A percentile compares a stretch with the other conserved stretches of the same genome.
phyloP scores from a whole-genome alignment of 164 flowering plant genomes.

The Liriodendron chinense region DNA sequence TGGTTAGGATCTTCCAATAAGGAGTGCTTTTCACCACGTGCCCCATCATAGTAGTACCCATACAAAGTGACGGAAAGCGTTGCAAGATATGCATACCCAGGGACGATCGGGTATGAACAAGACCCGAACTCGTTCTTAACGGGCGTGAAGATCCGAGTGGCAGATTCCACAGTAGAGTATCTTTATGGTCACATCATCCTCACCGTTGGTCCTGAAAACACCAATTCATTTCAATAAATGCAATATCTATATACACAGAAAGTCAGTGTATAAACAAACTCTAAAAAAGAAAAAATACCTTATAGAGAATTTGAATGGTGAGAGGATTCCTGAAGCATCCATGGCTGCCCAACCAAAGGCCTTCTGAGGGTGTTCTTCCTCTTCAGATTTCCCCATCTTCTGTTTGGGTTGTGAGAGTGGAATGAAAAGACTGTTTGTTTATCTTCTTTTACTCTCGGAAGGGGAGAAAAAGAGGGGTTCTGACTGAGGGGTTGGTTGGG shows the following conservation, averaged over 20 bases:
- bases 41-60: too few species aligned
- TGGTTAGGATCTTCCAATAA: background rate
- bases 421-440: too few species aligned
- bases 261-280: background rate
- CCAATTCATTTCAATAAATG: background rate
- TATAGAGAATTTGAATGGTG: conserved; percentile 17
- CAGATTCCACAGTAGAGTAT: conserved; percentile 76
- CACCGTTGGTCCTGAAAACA: conserved; percentile 53
- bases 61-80: too few species aligned
- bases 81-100: too few species aligned
- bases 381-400: conserved; percentile 7
- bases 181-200: conserved; percentile 59
- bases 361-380: conserved; percentile 12
- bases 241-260: too few species aligned
- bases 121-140: too few species aligned
- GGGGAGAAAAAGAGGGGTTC: too few species aligned
- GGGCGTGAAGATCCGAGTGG: conserved; percentile 66
- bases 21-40: too few species aligned
- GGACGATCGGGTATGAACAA: too few species aligned
- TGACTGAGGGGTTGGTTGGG: too few species aligned
- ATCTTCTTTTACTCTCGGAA: too few species aligned
- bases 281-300: conserved; percentile 2
- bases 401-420: background rate
- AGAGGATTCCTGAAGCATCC: conserved; percentile 14
- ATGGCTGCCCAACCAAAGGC: conserved; percentile 20